Base-by-base conservation (phyloP, 352 stramenopile genomes). In the Aphanomyces euteiches region DNA sequence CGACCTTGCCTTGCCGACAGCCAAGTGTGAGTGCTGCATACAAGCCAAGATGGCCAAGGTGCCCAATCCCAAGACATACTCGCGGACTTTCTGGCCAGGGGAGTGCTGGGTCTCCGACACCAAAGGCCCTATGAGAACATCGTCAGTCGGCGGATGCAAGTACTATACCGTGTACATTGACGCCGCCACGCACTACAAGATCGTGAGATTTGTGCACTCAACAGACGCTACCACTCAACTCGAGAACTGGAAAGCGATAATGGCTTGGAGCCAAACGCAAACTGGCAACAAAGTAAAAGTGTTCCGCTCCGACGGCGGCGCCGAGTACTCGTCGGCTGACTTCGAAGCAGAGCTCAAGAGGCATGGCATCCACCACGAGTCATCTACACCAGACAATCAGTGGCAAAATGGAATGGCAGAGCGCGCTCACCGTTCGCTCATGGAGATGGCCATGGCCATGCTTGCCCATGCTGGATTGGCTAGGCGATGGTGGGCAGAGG, bases 361-460 rank as follows among this genome's bases (percentile, higher is more conserved):
- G 2, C 28, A 28, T 28, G 28, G 28, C 28, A 28, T 28, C 28
- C 28, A 28, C 28, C n/a, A n/a, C n/a, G n/a, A n/a, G n/a, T n/a
- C 28, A 28, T 28, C 28, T 28, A 28, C 28, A 28, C 28, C 28
- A 28, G 28, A 28, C 2, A 28, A 28, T 28, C 28, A 28, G 13
- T 75, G 78, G 57, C 77, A 78, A 60, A 78, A 80, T 53, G 69
- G 73, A 1, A 60, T 79, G 3, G 74, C 73, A 13, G 74, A 82
- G 47, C 41, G 75, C 2, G 75, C 77, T 67, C 78, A 82, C 48
- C 50, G 68, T 0, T 76, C 67, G 0, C 61, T 77, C 5, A 75
- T 79, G 45, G 72, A 78, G 19, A 73, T 67, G 34, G 69, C 73
- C 17, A 61, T 69, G 17, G 67, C 45, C 34, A 82, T 83, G 53